These are phyloP conservation scores for Lichtheimia hyalospora DNA, from an alignment of 371 early-diverging fungal species.

Conservation along the genomic window DNA sequence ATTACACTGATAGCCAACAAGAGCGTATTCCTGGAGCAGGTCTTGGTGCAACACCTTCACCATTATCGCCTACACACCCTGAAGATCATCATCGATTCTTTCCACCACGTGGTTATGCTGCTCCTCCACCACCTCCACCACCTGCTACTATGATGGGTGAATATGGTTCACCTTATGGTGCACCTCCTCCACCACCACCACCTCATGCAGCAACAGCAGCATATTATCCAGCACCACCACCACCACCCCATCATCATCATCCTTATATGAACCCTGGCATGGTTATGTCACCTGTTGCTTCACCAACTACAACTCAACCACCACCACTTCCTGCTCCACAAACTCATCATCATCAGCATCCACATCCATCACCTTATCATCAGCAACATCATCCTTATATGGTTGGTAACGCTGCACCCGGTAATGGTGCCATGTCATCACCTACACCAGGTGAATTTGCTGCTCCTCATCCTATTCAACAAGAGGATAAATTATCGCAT, in stretches of 20 bases:
- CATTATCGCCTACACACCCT: constrained; percentile 4
- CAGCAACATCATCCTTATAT: constrained; percentile 4
- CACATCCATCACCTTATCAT: neutral
- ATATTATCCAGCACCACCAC: neutral
- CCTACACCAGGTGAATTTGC: constrained; percentile 5
- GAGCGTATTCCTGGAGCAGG: constrained; percentile 1
- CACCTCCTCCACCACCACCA: neutral
- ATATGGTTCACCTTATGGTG: neutral
- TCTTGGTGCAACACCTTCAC: neutral
- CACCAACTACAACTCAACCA: neutral
- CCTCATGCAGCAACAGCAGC: neutral
- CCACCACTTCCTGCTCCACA: neutral
- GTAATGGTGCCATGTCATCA: neutral
- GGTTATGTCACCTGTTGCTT: neutral
- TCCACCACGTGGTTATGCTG: neutral
- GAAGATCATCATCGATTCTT: neutral
- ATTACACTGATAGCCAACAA: constrained; percentile 69
- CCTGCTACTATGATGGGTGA: neutral
- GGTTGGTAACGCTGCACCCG: neutral
- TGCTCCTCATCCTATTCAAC: constrained; percentile 1
- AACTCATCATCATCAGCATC: neutral
- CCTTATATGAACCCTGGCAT: neutral
- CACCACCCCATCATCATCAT: neutral
- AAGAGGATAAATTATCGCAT: neutral
- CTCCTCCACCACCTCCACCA: neutral